These are phyloP conservation scores for Salix exigua DNA, from an alignment of 345 rosid genomes.

Conservation along the genomic window DNA sequence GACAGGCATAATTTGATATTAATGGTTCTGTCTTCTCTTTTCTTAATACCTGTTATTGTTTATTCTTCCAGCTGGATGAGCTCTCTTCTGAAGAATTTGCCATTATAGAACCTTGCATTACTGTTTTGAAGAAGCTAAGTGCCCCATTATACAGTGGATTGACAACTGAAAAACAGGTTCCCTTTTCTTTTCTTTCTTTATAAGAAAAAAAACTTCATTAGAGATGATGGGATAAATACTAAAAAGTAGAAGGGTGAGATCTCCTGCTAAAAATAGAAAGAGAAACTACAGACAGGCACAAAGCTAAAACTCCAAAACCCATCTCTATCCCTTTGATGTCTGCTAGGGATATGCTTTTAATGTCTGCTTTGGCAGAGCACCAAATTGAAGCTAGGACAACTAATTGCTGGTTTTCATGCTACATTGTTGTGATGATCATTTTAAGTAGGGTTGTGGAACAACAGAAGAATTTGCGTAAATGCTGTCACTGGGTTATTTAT, in stretches of 20 bases:
- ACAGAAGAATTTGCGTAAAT: neutral
- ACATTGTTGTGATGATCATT: neutral
- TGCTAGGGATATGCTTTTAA: no score
- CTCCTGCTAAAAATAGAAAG: no score
- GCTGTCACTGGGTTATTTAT: neutral
- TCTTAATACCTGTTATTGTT: slow-evolving; percentile 16
- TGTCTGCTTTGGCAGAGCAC: no score
- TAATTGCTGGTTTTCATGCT: neutral
- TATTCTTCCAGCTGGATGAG: slow-evolving; percentile 54
- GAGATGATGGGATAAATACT: no score
- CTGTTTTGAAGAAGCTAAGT: slow-evolving; percentile 61
- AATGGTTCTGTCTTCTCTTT: neutral
- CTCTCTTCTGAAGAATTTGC: slow-evolving; percentile 50
- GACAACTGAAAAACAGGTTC: slow-evolving; percentile 67
- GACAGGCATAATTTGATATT: slow-evolving; percentile 1
- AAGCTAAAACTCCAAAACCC: no score
- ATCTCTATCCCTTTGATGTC: no score
- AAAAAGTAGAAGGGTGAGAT: no score
- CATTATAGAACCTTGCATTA: slow-evolving; percentile 52
- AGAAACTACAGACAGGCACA: no score
- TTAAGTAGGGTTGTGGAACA: neutral
- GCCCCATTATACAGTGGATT: slow-evolving; percentile 43
- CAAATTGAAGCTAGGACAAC: neutral
- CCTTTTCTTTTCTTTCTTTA: neutral
- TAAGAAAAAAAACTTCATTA: no score